phyloP scores from a whole-genome alignment of 2,329 filamentous ascomycete species.

The Teratosphaeria pseudoeucalypti region DNA sequence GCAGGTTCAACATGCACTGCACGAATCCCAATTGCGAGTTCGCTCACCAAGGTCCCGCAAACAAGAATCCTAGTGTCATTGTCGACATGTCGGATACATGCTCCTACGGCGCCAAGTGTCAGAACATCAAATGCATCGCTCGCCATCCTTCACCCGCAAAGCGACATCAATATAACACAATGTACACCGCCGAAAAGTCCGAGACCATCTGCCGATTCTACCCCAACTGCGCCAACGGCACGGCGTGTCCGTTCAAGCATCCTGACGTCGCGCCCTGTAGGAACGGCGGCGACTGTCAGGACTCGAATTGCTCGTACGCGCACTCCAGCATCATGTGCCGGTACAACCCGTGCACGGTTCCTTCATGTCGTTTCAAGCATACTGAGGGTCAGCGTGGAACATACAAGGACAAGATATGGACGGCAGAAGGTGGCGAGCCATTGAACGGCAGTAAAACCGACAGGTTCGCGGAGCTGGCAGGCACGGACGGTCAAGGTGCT shows the following conservation, averaged over 20 bases:
- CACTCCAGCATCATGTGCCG: constrained; percentile 78
- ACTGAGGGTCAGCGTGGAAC: constrained; percentile 77
- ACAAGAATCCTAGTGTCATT: constrained; percentile 53
- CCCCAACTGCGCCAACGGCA: constrained; percentile 77
- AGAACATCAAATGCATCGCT: constrained; percentile 86
- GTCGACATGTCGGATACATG: constrained; percentile 76
- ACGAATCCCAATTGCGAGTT: constrained; percentile 84
- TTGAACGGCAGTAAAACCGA: constrained; percentile 13
- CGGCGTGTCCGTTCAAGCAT: constrained; percentile 79
- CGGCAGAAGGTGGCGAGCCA: constrained; percentile 34
- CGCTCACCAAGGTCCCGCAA: constrained; percentile 82
- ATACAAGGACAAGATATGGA: constrained; percentile 88
- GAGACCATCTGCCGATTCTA: constrained; percentile 84
- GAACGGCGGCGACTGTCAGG: constrained; percentile 81
- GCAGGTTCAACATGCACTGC: constrained; percentile 83
- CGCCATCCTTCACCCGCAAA: constrained; percentile 87
- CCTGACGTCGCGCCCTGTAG: constrained; percentile 77
- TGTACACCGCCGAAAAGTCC: constrained; percentile 48
- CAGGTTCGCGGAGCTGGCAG: constrained; percentile 17
- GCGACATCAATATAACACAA: constrained; percentile 59
- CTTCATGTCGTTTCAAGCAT: constrained; percentile 81
- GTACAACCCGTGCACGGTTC: constrained; percentile 84
- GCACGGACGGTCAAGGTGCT: constrained; percentile 17
- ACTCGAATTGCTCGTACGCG: constrained; percentile 76
- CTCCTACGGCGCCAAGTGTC: constrained; percentile 80